Evolutionary conservation across 2,329 filamentous ascomycete genomes (phyloP).

Genomic region (Coniella vitis): DNA sequence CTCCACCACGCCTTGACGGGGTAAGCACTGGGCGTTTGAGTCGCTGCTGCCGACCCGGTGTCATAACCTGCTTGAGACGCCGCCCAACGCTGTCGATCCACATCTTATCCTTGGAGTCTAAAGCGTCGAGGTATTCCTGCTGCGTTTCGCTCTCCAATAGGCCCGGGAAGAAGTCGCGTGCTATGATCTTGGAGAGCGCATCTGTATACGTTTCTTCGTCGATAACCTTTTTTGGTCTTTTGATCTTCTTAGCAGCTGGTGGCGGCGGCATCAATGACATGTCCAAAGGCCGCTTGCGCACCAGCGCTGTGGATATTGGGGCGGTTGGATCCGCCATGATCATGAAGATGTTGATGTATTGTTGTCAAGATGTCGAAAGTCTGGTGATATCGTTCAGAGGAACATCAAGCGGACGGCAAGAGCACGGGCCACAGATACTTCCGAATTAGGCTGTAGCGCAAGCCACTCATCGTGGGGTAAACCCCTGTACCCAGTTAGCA

Average conservation of each 20-base stretch:
- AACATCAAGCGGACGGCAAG: not conserved
- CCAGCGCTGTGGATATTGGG: slow-evolving; percentile 48
- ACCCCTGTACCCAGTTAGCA: not conserved
- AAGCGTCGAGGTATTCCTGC: slow-evolving; percentile 84
- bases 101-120: slow-evolving; percentile 74
- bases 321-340: slow-evolving; percentile 7
- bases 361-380: not conserved
- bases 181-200: slow-evolving; percentile 87
- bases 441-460: not conserved
- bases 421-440: slow-evolving; percentile 5
- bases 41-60: slow-evolving; percentile 51
- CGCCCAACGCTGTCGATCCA: slow-evolving; percentile 83
- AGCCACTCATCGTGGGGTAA: slow-evolving; percentile 1
- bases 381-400: not conserved
- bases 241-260: slow-evolving; percentile 79
- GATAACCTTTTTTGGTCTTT: slow-evolving; percentile 78
- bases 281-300: slow-evolving; percentile 57
- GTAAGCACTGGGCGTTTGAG: slow-evolving; percentile 13
- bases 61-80: slow-evolving; percentile 72
- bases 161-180: slow-evolving; percentile 93
- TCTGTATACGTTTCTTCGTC: slow-evolving; percentile 93
- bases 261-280: slow-evolving; percentile 81
- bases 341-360: not conserved
- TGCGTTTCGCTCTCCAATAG: slow-evolving; percentile 79
- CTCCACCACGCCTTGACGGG: slow-evolving; percentile 24